These are phyloP conservation scores for Aureobasidium sp. DNA, from an alignment of 2,329 filamentous ascomycete species.

Conservation along the genomic window DNA sequence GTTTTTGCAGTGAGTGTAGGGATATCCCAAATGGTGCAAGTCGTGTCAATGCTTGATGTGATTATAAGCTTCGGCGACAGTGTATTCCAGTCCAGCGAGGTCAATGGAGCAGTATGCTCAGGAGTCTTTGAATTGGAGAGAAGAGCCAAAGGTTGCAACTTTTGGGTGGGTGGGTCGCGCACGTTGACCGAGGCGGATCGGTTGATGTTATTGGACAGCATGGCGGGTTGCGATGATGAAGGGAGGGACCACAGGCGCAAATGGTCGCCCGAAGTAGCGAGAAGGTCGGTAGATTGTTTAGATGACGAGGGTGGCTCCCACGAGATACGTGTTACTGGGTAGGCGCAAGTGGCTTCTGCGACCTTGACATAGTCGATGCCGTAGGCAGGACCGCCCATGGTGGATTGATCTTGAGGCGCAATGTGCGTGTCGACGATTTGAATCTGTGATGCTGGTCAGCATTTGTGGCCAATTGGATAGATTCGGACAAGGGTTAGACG, in stretches of 20 bases:
- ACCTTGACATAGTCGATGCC: constrained; percentile 86
- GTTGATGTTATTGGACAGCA: constrained; percentile 64
- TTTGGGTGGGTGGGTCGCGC: constrained; percentile 57
- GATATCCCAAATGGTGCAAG: constrained; percentile 99
- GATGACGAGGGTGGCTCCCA: constrained; percentile 95
- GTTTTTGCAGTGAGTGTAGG: constrained; percentile 96
- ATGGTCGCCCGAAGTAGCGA: constrained; percentile 93
- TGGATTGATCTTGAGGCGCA: constrained; percentile 59
- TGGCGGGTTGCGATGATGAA: constrained; percentile 29
- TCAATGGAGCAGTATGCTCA: constrained; percentile 93
- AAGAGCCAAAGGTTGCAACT: constrained; percentile 85
- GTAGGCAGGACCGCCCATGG: constrained; percentile 63
- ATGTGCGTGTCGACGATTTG: constrained; percentile 93
- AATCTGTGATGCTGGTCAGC: constrained; percentile 51
- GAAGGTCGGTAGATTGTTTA: constrained; percentile 89
- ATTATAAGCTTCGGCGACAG: constrained; percentile 96
- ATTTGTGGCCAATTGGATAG: background rate
- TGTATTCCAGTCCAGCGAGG: constrained; percentile 96
- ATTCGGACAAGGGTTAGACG: constrained; percentile 26
- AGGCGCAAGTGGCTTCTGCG: constrained; percentile 94
- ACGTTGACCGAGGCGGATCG: constrained; percentile 56
- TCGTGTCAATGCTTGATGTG: constrained; percentile 97
- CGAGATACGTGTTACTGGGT: constrained; percentile 87
- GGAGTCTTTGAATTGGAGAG: constrained; percentile 97
- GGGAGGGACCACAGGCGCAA: constrained; percentile 90